phyloP scores from a whole-genome alignment of 2,329 filamentous ascomycete genomes.

The Diaporthe vaccinii region DNA sequence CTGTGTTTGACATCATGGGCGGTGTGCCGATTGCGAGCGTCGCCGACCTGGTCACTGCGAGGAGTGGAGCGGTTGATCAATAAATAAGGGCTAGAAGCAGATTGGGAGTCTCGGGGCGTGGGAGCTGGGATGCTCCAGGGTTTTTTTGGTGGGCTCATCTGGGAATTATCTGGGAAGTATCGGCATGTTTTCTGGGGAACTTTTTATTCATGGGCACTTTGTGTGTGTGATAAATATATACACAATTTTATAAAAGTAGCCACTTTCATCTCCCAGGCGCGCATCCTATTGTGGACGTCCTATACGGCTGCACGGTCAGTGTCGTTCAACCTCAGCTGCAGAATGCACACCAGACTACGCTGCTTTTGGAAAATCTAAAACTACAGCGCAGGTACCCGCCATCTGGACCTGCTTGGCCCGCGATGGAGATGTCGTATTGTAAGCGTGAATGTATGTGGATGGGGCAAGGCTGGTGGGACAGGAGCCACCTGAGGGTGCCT shows the following conservation, averaged over 20 bases:
- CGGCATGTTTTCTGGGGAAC: slow-evolving; percentile 2
- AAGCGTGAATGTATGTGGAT: background rate
- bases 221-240: background rate
- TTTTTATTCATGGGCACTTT: background rate
- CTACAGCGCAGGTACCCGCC: background rate
- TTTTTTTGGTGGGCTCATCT: background rate
- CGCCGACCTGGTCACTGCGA: slow-evolving; percentile 23
- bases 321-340: slow-evolving; percentile 3
- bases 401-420: slow-evolving; percentile 1
- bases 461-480: slow-evolving; percentile 19
- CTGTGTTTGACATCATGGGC: slow-evolving; percentile 55
- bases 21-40: slow-evolving; percentile 27
- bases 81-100: background rate
- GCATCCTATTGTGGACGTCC: background rate
- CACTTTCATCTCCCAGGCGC: slow-evolving; percentile 16
- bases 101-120: background rate
- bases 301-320: background rate
- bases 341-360: background rate
- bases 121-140: slow-evolving; percentile 12
- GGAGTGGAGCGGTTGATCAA: slow-evolving; percentile 27
- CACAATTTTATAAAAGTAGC: slow-evolving; percentile 2
- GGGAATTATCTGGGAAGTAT: slow-evolving; percentile 2
- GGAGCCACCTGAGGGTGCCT: slow-evolving; percentile 2
- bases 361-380: background rate
- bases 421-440: slow-evolving; percentile 20